These are phyloP conservation scores for Gaultheria prostrata DNA, from an alignment of 148 eudicot species.

Conservation along the genomic window DNA sequence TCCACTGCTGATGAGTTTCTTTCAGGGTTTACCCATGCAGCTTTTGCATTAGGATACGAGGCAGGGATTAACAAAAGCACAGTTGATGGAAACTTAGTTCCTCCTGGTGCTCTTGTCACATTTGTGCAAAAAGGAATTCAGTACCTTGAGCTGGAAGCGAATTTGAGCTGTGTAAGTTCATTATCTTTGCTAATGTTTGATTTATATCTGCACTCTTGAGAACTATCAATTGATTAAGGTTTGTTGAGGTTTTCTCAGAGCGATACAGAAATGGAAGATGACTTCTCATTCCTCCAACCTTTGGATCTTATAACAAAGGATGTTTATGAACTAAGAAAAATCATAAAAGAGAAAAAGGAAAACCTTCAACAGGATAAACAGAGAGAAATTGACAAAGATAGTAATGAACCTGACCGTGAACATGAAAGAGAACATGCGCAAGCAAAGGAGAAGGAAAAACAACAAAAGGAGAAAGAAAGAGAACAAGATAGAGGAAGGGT, in stretches of 20 bases:
- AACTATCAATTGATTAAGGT: constrained; percentile 19
- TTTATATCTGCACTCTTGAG: background rate
- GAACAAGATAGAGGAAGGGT: constrained; percentile 37
- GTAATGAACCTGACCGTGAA: constrained; percentile 31
- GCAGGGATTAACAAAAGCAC: constrained; percentile 54
- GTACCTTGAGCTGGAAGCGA: constrained; percentile 70
- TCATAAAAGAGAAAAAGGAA: constrained; percentile 51
- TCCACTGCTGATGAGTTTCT: constrained; percentile 10
- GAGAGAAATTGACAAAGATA: constrained; percentile 41
- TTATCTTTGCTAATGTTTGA: background rate
- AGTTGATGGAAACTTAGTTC: constrained; percentile 66
- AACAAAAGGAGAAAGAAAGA: constrained; percentile 35
- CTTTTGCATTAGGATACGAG: constrained; percentile 66
- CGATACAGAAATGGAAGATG: constrained; percentile 57
- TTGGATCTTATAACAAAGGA: constrained; percentile 72
- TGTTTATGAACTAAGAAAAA: constrained; percentile 53
- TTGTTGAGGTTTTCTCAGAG: constrained; percentile 35
- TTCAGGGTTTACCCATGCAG: constrained; percentile 70
- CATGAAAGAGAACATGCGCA: constrained; percentile 28
- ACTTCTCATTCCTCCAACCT: constrained; percentile 62
- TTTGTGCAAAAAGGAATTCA: constrained; percentile 72
- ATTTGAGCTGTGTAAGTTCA: constrained; percentile 46
- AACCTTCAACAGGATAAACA: constrained; percentile 31
- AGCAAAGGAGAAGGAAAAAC: constrained; percentile 47
- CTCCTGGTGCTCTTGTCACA: constrained; percentile 67